These are phyloP conservation scores for Hymenoscyphus fructigenus DNA, from an alignment of 2,329 filamentous ascomycete species.

Conservation along the genomic window DNA sequence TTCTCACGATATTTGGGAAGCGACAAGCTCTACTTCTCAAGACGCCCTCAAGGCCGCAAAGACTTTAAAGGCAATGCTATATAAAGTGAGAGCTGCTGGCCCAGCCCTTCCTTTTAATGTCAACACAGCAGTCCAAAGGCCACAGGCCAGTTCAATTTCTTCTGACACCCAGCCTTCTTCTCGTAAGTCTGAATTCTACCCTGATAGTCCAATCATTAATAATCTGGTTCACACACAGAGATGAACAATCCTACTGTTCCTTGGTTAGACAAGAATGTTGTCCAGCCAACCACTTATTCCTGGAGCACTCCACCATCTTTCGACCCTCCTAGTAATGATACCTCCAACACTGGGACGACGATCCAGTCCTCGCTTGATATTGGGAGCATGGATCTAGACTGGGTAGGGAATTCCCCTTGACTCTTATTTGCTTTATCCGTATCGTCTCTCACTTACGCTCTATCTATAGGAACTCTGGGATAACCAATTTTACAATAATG, in stretches of 20 bases:
- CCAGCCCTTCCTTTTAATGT: neutral
- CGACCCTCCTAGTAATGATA: neutral
- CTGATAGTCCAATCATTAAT: neutral
- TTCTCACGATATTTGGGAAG: slow-evolving; percentile 27
- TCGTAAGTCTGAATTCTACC: neutral
- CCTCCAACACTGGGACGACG: neutral
- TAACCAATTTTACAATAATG: slow-evolving; percentile 18
- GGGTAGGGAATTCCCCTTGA: slow-evolving; percentile 19
- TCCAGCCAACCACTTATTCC: neutral
- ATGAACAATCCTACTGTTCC: neutral
- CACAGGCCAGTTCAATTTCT: neutral
- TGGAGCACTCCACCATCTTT: neutral
- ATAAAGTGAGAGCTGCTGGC: slow-evolving; percentile 17
- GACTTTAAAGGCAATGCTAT: slow-evolving; percentile 23
- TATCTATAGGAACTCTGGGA: slow-evolving; percentile 24
- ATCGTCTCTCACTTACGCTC: neutral
- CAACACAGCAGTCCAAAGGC: neutral
- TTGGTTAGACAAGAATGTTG: slow-evolving; percentile 1
- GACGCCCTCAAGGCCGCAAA: slow-evolving; percentile 28
- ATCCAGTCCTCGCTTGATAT: neutral
- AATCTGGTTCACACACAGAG: neutral
- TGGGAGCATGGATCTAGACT: slow-evolving; percentile 18
- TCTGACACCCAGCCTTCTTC: neutral
- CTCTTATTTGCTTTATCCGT: neutral
- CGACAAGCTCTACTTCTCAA: slow-evolving; percentile 16